Conservation (phyloP, 108 stramenopile species). For the Epithemia pelagica region DNA sequence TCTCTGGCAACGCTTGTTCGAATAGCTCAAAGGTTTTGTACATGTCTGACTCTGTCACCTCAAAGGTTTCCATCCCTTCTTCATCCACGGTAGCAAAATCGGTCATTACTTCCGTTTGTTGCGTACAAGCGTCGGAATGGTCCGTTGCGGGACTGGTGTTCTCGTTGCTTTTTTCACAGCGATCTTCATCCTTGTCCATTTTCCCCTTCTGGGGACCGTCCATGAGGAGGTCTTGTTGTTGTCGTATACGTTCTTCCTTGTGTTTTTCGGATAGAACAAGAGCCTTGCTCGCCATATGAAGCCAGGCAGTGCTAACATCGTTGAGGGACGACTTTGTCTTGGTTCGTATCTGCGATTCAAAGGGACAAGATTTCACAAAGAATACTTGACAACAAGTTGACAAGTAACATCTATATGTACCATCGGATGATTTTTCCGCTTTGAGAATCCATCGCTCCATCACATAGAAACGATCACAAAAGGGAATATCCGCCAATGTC, state of each 20-base stretch:
- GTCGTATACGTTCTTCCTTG: slow-evolving; percentile 28
- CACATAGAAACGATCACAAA: slow-evolving; percentile 61
- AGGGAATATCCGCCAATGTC: slow-evolving; percentile 64
- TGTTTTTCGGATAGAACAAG: slow-evolving; percentile 50
- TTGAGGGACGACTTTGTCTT: slow-evolving; percentile 50
- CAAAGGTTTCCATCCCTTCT: neutral
- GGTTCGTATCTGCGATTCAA: slow-evolving; percentile 52
- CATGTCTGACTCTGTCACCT: neutral
- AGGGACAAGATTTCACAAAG: slow-evolving; percentile 53
- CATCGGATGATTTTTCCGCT: slow-evolving; percentile 19
- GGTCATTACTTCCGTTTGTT: too few relatives aligned
- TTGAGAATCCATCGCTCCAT: slow-evolving; percentile 70
- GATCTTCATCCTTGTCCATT: slow-evolving; percentile 5
- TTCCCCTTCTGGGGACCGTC: too few relatives aligned
- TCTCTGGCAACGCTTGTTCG: neutral
- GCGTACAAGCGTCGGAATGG: neutral
- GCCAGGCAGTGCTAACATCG: slow-evolving; percentile 58
- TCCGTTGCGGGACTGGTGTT: neutral
- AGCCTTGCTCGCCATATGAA: slow-evolving; percentile 53
- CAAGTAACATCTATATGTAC: slow-evolving; percentile 3
- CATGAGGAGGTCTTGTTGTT: slow-evolving; percentile 15
- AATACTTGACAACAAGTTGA: slow-evolving; percentile 41
- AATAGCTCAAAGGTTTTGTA: neutral
- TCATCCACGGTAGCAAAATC: neutral
- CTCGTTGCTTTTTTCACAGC: neutral